Conservation (phyloP, 257 asterid species). For the Verbena officinalis region DNA sequence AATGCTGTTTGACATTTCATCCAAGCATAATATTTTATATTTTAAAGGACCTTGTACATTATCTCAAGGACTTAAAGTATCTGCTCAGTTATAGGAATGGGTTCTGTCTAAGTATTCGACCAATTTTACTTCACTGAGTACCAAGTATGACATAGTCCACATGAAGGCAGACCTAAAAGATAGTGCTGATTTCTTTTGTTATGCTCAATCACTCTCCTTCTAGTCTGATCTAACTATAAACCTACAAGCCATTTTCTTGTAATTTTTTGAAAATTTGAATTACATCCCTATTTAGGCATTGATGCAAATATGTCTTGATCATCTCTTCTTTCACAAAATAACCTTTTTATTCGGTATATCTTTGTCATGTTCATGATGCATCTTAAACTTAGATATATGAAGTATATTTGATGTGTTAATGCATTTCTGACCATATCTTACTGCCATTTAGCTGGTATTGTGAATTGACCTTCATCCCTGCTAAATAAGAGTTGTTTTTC, state of each 20-base stretch:
- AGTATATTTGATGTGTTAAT: neutral
- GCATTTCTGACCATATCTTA: neutral
- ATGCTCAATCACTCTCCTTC: neutral
- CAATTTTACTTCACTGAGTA: neutral
- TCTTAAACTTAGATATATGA: neutral
- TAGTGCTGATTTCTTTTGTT: neutral
- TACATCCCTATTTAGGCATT: neutral
- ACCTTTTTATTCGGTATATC: neutral
- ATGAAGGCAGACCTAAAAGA: neutral
- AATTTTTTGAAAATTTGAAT: neutral
- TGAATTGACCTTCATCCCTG: neutral
- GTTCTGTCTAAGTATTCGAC: neutral
- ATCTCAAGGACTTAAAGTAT: neutral
- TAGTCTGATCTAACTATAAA: neutral
- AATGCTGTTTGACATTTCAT: neutral
- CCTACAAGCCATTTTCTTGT: neutral
- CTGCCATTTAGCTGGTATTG: neutral
- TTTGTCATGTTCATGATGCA: neutral
- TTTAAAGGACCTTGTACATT: neutral
- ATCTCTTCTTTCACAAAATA: neutral
- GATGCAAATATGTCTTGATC: neutral
- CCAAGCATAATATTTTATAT: neutral
- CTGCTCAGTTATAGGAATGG: neutral
- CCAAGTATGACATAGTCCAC: neutral
- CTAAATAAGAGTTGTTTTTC: neutral